Evolutionary conservation across 179 eudicot species (phyloP).

Genomic region (Beta lomatogona): DNA sequence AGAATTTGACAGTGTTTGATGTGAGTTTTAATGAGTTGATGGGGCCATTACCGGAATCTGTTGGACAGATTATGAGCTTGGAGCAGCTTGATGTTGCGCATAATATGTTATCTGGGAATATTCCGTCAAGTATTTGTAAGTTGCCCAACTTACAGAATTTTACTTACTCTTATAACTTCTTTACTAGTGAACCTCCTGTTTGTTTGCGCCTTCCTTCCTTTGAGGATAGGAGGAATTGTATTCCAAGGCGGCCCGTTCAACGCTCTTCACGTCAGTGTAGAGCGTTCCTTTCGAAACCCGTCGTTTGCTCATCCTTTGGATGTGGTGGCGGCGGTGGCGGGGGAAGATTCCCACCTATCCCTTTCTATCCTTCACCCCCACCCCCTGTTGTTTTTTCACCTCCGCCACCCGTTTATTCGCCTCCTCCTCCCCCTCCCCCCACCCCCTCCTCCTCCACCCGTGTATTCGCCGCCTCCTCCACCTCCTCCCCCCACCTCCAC

Average conservation of each 20-base stretch:
- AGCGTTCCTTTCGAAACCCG: constrained; percentile 19
- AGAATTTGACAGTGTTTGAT: constrained; percentile 70
- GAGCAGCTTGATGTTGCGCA: constrained; percentile 82
- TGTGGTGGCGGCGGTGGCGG: constrained; percentile 24
- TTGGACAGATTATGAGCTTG: constrained; percentile 53
- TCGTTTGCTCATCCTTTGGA: constrained; percentile 53
- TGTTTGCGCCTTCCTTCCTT: constrained; percentile 46
- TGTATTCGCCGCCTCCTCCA: constrained; percentile 23
- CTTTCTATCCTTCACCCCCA: constrained; percentile 20
- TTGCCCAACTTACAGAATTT: constrained; percentile 64
- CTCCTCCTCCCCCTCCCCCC: constrained; percentile 34
- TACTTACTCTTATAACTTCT: constrained; percentile 69
- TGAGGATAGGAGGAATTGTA: constrained; percentile 59
- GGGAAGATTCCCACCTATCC: background rate
- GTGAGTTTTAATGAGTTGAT: constrained; percentile 57
- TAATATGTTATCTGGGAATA: constrained; percentile 56
- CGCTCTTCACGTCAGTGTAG: constrained; percentile 51
- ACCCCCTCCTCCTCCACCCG: constrained; percentile 25
- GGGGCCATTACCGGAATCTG: constrained; percentile 61
- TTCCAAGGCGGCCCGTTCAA: constrained; percentile 56
- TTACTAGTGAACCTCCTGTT: constrained; percentile 58
- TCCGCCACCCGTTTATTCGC: constrained; percentile 22
- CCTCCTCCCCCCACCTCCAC: constrained; percentile 27
- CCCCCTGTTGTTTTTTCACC: constrained; percentile 35
- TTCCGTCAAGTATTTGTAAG: constrained; percentile 64